phyloP scores from a whole-genome alignment of 352 stramenopile species.

The Phytophthora sojae region DNA sequence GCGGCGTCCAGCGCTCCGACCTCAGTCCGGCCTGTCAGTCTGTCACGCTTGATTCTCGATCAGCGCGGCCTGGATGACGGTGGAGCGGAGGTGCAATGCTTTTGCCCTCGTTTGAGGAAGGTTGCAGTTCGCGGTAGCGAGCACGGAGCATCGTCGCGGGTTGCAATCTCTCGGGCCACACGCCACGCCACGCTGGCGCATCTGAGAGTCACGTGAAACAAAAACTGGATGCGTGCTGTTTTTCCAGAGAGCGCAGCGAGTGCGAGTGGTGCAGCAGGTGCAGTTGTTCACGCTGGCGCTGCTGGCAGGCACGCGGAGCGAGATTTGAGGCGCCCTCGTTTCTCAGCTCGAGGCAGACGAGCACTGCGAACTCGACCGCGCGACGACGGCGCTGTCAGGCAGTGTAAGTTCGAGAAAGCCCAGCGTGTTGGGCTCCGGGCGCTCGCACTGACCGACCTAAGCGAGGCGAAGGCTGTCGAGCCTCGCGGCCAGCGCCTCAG shows the following conservation, averaged over 20 bases:
- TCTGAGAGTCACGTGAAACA: background rate
- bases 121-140: background rate
- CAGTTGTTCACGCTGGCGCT: too few relatives aligned
- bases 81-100: background rate
- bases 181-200: background rate
- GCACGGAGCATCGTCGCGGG: background rate
- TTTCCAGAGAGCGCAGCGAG: background rate
- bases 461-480: background rate
- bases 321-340: background rate
- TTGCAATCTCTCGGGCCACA: background rate
- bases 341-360: background rate
- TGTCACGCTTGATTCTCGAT: background rate
- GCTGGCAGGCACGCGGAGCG: background rate
- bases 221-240: background rate
- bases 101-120: background rate
- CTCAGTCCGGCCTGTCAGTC: background rate
- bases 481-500: background rate
- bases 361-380: background rate
- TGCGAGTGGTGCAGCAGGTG: background rate
- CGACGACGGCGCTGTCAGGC: too few relatives aligned
- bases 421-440: conserved; percentile 8
- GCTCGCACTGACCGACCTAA: background rate
- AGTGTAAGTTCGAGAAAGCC: background rate
- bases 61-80: background rate
- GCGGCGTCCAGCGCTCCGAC: background rate